phyloP scores from a whole-genome alignment of 495 filamentous ascomycete species.

The Physcia stellaris region DNA sequence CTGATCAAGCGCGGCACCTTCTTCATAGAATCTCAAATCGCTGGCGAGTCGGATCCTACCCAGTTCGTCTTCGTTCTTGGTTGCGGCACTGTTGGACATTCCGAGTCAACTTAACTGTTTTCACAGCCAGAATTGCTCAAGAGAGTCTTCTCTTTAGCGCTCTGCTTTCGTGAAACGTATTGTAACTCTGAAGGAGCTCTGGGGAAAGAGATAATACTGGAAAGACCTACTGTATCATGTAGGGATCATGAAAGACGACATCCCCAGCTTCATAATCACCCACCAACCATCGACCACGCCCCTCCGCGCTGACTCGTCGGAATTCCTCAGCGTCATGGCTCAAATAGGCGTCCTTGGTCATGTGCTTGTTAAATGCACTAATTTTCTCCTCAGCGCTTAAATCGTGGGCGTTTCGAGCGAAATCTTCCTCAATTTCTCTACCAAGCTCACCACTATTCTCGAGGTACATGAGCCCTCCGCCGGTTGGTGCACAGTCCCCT shows the following conservation, averaged over 20 bases:
- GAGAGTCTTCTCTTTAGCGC: too few species aligned
- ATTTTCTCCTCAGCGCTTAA: conserved; percentile 37
- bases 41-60: conserved; percentile 33
- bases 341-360: conserved; percentile 37
- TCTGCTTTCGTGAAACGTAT: too few species aligned
- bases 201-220: too few species aligned
- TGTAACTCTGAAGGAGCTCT: too few species aligned
- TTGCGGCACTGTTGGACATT: too few species aligned
- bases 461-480: conserved; percentile 50
- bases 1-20: conserved; percentile 10
- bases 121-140: too few species aligned
- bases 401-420: conserved; percentile 28
- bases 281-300: conserved; percentile 23
- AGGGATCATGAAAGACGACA: conserved; percentile 40
- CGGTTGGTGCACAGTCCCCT: conserved; percentile 40
- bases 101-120: too few species aligned
- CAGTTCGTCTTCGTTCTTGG: conserved; percentile 32
- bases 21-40: conserved; percentile 30
- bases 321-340: conserved; percentile 22
- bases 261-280: conserved; percentile 37
- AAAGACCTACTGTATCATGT: conserved; percentile 41
- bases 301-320: conserved; percentile 1
- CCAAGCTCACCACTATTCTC: conserved; percentile 34
- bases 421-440: conserved; percentile 34
- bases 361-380: conserved; percentile 42